phyloP scores from a whole-genome alignment of 257 asterid species.

The Thymus mandschuricus region DNA sequence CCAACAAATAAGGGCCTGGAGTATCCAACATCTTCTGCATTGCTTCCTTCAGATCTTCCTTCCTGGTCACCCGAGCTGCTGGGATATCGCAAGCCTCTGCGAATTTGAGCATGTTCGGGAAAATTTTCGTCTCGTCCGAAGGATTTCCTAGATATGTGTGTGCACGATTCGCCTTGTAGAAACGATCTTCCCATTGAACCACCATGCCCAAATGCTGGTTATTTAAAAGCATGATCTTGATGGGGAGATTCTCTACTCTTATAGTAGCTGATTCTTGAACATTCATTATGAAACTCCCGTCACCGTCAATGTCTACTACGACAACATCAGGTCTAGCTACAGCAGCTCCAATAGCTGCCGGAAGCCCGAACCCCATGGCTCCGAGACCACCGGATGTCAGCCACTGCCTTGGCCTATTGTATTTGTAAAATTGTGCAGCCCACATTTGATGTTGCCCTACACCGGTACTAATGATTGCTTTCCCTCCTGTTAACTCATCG shows the following conservation, averaged over 20 bases:
- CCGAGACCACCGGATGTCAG: constrained; percentile 81
- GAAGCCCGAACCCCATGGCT: constrained; percentile 87
- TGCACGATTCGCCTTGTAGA: constrained; percentile 80
- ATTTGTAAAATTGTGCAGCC: constrained; percentile 85
- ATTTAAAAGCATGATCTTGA: constrained; percentile 74
- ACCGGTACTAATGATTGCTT: constrained; percentile 73
- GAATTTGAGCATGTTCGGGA: constrained; percentile 72
- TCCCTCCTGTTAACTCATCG: constrained; percentile 73
- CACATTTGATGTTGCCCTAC: constrained; percentile 97
- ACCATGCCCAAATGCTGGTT: constrained; percentile 92
- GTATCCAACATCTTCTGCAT: constrained; percentile 74
- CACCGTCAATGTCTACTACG: constrained; percentile 88
- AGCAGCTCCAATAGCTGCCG: constrained; percentile 89
- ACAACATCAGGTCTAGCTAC: constrained; percentile 72
- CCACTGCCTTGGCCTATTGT: constrained; percentile 75
- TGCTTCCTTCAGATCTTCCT: constrained; percentile 55
- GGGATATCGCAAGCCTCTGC: constrained; percentile 80
- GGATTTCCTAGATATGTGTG: constrained; percentile 83
- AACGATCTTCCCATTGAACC: constrained; percentile 88
- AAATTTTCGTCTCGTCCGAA: constrained; percentile 56
- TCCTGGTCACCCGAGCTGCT: constrained; percentile 63
- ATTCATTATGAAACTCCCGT: constrained; percentile 88
- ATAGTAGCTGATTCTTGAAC: constrained; percentile 81
- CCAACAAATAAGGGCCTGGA: constrained; percentile 77
- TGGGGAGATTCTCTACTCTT: constrained; percentile 74